Base-by-base conservation (phyloP, 352 stramenopile genomes). In the Globisporangium cystogenes region DNA sequence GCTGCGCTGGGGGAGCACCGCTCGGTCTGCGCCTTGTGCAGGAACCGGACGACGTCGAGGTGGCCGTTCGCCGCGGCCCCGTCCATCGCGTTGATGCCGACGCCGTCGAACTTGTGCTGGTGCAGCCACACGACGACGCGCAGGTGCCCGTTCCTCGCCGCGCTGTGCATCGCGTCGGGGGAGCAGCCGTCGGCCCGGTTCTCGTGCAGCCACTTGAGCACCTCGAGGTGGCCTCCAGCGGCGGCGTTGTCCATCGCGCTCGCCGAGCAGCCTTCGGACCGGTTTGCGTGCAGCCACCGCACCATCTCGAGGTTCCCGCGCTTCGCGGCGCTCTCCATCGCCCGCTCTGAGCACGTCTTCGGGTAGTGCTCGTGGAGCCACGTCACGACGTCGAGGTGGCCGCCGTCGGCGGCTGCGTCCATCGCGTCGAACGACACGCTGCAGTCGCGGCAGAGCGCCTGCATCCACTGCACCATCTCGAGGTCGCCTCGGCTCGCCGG, bases 311-410 rank as follows among this genome's bases (percentile, higher is more conserved):
- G 26, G 39, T 55, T 29, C 2, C 39, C 50, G 1, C 23, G 11
- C 3, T 31, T 12, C 7, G 40, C 39, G 8, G 29, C 51, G 14
- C 14, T 16, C 7, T 51, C 29, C 29, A 57, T 44, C 23, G 27
- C 49, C 1, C 27, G 14, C 7, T 23, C 20, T 11, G 37, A 20
- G 27, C 39, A 56, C 11, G 27, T 29, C 7, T 36, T 23, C 0
- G 41, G 27, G 29, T 29, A 24, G 12, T 55, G 24, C 1, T n/a
- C 11, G 36, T 55, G 37, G n/a, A 55, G 50, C 50, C 50, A 55
- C 3, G 27, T 11, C 11, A 55, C 10, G 26, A 48, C 36, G 16
- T 31, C 21, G 11, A 57, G 20, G 43, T 44, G 42, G 10, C 42
- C 31, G 29, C n/a, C 11, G 4, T 16, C 16, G 12, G 29, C 31